Base-by-base conservation (phyloP, 2,329 filamentous ascomycete genomes). In the Pestalotiopsis sp. region DNA sequence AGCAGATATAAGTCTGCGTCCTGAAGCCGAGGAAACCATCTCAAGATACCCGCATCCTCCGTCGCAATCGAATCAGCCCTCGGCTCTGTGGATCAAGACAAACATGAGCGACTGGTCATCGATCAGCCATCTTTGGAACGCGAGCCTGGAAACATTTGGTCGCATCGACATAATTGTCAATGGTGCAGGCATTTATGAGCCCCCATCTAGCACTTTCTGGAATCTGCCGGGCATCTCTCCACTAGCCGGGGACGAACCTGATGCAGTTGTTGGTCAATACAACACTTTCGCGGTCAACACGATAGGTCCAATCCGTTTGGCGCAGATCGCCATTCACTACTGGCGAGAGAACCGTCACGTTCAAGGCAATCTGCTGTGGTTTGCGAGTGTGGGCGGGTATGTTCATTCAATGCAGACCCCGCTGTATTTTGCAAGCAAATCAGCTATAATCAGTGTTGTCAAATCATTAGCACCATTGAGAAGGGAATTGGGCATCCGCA, bases 401-500 rank as follows among this genome's bases (percentile, higher is more conserved):
- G n/a, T 79, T 6, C 75, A 76, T 52, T 70, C 71, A 1, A 38
- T 79, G 6, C 70, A 73, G 11, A 75, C 78, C 0, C 79, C 78
- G 0, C 60, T 79, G 41, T 79, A 79, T 70, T 74, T 73, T 38
- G 69, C 76, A 0, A 76, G 73, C 69, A 80, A 80, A 66, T 73
- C 72, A 0, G 76, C 73, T 3, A 64, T 77, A n/a, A 66, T 73
- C 58, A 73, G 70, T 58, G 64, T 75, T 17, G 69, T 70, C 63
- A 69, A 66, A 65, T 72, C 68, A 36, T 69, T 83, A 3, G 76
- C 72, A 1, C 72, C 66, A 2, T 68, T 82, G 40, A 75, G 75
- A 25, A 75, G 78, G 60, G 66, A 71, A 49, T 59, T 82, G 3
- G 80, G 80, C 3, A 79, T 81, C 27, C 70, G 79, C 3, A 74